A percentile compares a stretch with the other conserved stretches of the same genome.
phyloP scores from a whole-genome alignment of 2,329 filamentous ascomycete species.

The Lojkania enalia region DNA sequence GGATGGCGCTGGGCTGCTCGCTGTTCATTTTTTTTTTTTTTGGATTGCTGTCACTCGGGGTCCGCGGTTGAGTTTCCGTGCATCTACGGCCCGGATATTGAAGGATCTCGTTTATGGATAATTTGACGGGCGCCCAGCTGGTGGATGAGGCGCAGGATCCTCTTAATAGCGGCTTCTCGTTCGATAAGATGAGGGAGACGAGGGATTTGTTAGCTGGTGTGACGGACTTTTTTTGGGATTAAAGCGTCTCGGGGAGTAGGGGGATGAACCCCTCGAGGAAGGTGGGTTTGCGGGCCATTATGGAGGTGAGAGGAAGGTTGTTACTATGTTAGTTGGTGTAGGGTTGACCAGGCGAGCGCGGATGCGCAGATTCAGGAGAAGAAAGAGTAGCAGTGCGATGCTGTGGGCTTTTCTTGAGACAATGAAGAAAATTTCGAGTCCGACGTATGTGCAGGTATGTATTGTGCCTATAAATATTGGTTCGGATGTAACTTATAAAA shows the following conservation, averaged over 20 bases:
- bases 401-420: conserved; percentile 53
- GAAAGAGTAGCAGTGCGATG: conserved; percentile 50
- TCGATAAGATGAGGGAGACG: conserved; percentile 56
- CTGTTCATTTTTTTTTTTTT: conserved; percentile 62
- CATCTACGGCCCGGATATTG: conserved; percentile 60
- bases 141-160: conserved; percentile 55
- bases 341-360: conserved; percentile 56
- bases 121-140: conserved; percentile 56
- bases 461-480: not conserved
- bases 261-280: conserved; percentile 46
- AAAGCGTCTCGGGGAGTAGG: conserved; percentile 50
- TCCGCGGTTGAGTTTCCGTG: conserved; percentile 63
- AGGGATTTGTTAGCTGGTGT: conserved; percentile 58
- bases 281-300: conserved; percentile 51
- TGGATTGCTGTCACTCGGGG: conserved; percentile 66
- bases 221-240: conserved; percentile 59
- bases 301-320: conserved; percentile 50
- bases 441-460: conserved; percentile 47
- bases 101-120: conserved; percentile 60
- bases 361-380: conserved; percentile 52
- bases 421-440: conserved; percentile 43
- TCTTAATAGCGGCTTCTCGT: conserved; percentile 55
- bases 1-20: conserved; percentile 54
- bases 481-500: not conserved
- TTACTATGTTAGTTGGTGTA: conserved; percentile 56